These are phyloP conservation scores for Aspergillus carlsbadensis DNA, from an alignment of 495 filamentous ascomycete species.

Conservation along the genomic window DNA sequence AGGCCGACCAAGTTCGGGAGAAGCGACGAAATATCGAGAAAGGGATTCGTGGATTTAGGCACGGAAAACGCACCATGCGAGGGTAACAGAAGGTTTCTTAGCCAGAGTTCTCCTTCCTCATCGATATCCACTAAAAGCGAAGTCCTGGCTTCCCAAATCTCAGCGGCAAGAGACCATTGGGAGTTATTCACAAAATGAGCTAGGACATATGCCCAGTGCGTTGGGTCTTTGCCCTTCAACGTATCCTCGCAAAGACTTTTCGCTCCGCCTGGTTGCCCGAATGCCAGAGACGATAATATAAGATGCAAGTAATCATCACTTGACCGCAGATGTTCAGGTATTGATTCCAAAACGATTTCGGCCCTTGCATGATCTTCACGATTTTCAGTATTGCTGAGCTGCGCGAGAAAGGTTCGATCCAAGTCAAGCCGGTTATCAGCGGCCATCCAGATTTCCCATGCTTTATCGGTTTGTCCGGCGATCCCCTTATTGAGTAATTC, in stretches of 20 bases:
- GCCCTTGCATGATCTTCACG: constrained; percentile 35
- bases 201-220: constrained; percentile 28
- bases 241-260: constrained; percentile 31
- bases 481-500: constrained; percentile 19
- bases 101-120: background rate
- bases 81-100: too few species aligned
- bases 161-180: constrained; percentile 32
- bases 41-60: background rate
- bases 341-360: constrained; percentile 41
- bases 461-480: constrained; percentile 27
- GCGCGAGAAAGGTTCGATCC: constrained; percentile 35
- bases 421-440: constrained; percentile 28
- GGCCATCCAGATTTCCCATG: constrained; percentile 36
- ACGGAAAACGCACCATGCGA: too few species aligned
- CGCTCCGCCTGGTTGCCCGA: constrained; percentile 20
- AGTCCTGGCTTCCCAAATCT: constrained; percentile 19
- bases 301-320: constrained; percentile 39
- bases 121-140: constrained; percentile 6
- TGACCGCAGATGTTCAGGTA: constrained; percentile 29
- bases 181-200: constrained; percentile 31
- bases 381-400: constrained; percentile 35
- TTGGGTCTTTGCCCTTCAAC: constrained; percentile 18
- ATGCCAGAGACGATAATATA: constrained; percentile 25
- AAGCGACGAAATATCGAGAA: constrained; percentile 14
- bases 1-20: constrained; percentile 17